Base-by-base conservation (phyloP, 1,284 basidiomycete species). In the Serendipita sp. region DNA sequence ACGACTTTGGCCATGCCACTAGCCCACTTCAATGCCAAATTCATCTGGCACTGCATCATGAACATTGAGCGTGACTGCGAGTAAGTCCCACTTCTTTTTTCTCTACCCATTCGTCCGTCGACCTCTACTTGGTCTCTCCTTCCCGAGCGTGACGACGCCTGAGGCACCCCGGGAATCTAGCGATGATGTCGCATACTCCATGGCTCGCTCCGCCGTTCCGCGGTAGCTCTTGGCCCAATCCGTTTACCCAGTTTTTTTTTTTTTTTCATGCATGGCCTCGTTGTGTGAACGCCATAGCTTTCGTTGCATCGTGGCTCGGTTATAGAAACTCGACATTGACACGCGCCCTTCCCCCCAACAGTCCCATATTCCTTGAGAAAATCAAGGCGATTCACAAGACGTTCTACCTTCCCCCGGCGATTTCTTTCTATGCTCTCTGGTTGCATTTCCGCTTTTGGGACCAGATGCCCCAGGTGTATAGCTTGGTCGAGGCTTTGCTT, bases 21-120 rank as follows among this genome's bases (percentile, higher is more conserved):
- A 32, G 53, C 53, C 53, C 53, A 58, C 32, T 58, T 58, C 53
- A 58, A 58, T n/a, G 53, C 53, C 15, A 58, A 58, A 58, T 58
- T 58, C 53, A 58, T 58, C 53, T 58, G 53, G 53, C 53, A 58
- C 32, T 58, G 53, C 32, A 58, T 58, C 32, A 58, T 58, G 53
- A 58, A 58, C 30, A 58, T 58, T 58, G 53, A 58, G 29, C 53
- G 30, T n/a, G 53, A 58, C 53, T 58, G 53, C 53, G 53, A 58
- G 53, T 58, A 58, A 17, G 53, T 58, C n/a, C n/a, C 22, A 12
- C 26, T 53, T 26, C 49, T 53, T 30, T 35, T n/a, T n/a, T 58
- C 15, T 49, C 47, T 22, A 17, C 17, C 47, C 15, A 49, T 22
- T 49, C 17, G 29, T 58, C 53, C 53, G 10, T 58, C 53, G 10